Evolutionary conservation across 176 grass and related monocot species (phyloP).

Genomic region (Avena atlantica): DNA sequence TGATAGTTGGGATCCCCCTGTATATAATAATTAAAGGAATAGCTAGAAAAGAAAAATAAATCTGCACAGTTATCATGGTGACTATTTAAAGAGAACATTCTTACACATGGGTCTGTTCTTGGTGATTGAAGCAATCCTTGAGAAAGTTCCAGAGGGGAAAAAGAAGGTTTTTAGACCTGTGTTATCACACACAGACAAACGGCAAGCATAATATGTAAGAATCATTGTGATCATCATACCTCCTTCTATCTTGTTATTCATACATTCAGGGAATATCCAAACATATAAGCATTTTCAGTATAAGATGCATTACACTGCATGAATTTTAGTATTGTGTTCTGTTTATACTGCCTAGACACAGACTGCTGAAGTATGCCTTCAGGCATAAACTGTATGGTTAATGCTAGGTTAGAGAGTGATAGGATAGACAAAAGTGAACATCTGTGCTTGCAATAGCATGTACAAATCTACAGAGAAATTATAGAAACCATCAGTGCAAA

Average conservation of each 20-base stretch:
- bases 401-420: not conserved
- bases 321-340: not conserved
- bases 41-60: not conserved
- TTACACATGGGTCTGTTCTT: slow-evolving; percentile 88
- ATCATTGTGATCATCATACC: not conserved
- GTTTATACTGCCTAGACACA: not conserved
- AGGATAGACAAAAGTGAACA: slow-evolving; percentile 2
- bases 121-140: slow-evolving; percentile 76
- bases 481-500: not conserved
- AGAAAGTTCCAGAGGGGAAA: slow-evolving; percentile 96
- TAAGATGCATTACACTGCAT: not conserved
- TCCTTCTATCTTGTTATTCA: not conserved
- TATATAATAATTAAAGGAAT: not conserved
- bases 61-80: not conserved
- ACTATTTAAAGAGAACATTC: slow-evolving; percentile 42
- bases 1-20: no score
- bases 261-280: not conserved
- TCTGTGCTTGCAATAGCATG: slow-evolving; percentile 11
- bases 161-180: slow-evolving; percentile 93
- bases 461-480: not conserved
- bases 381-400: not conserved
- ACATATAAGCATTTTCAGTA: not conserved
- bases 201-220: slow-evolving; percentile 33
- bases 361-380: not conserved
- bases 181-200: slow-evolving; percentile 8